These are phyloP conservation scores for Paecilomyces formosus DNA, from an alignment of 2,329 filamentous ascomycete genomes.

Conservation along the genomic window DNA sequence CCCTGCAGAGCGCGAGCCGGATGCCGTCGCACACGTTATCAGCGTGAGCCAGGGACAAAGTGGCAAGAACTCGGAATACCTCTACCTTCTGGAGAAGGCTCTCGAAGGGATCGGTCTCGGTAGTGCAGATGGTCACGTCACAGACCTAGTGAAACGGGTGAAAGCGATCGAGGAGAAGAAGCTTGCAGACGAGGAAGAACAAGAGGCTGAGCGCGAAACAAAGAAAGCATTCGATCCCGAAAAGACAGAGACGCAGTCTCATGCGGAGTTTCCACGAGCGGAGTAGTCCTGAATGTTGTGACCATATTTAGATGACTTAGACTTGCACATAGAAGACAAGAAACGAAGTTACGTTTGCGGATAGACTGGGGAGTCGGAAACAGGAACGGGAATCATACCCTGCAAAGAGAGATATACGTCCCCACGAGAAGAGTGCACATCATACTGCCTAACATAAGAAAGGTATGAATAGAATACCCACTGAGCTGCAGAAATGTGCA, in stretches of 20 bases:
- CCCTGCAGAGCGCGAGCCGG: conserved; percentile 58
- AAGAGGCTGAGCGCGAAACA: conserved; percentile 21
- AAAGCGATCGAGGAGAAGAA: conserved; percentile 50
- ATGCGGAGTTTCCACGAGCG: background rate
- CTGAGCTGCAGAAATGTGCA: background rate
- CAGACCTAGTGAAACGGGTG: conserved; percentile 69
- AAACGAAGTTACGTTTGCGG: background rate
- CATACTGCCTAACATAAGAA: background rate
- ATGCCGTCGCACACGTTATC: conserved; percentile 74
- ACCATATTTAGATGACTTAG: background rate
- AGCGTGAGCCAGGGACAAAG: conserved; percentile 69
- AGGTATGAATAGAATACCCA: background rate
- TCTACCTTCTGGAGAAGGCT: conserved; percentile 70
- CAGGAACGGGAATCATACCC: background rate
- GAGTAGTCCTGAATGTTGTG: background rate
- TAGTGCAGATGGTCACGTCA: conserved; percentile 76
- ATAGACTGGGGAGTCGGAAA: background rate
- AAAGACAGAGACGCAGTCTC: conserved; percentile 1
- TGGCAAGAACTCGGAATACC: conserved; percentile 83
- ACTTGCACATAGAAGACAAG: background rate
- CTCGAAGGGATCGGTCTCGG: conserved; percentile 65
- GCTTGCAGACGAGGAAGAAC: conserved; percentile 21
- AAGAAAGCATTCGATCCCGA: conserved; percentile 8
- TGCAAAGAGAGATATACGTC: background rate
- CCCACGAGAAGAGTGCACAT: background rate